Conservation (phyloP, 2,329 filamentous ascomycete species). For the Sporothrix sp. region DNA sequence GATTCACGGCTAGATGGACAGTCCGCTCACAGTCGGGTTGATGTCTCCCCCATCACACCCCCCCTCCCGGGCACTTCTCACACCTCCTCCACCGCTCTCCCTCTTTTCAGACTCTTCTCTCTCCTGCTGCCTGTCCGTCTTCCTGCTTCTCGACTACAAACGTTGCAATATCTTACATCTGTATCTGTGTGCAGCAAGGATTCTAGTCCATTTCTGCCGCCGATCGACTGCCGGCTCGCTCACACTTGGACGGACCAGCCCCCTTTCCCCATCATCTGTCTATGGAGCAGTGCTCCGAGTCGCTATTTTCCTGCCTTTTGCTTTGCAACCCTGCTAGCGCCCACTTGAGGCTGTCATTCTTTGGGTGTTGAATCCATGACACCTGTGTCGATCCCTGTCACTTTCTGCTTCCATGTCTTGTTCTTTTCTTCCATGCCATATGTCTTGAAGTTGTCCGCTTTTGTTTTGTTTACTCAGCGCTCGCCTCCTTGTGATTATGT, state of each 20-base stretch:
- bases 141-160: too few relatives aligned
- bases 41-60: background rate
- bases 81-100: too few relatives aligned
- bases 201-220: background rate
- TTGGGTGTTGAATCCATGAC: background rate
- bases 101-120: background rate
- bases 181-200: too few relatives aligned
- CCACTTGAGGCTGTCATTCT: background rate
- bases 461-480: too few relatives aligned
- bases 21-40: background rate
- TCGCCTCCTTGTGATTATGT: background rate
- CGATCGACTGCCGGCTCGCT: slow-evolving; percentile 1
- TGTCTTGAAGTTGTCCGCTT: background rate
- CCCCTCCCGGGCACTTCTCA: too few relatives aligned
- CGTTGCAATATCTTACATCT: slow-evolving; percentile 5
- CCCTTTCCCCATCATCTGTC: background rate
- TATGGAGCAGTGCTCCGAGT: background rate
- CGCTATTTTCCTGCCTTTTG: background rate
- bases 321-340: slow-evolving; percentile 2
- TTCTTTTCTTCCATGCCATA: background rate
- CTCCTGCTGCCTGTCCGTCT: too few relatives aligned
- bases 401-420: background rate
- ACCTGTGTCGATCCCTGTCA: background rate
- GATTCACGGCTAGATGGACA: background rate
- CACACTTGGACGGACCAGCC: background rate